Evolutionary conservation across 192 early-diverging fungal species (phyloP).

Genomic region (Coemansia asiatica): DNA sequence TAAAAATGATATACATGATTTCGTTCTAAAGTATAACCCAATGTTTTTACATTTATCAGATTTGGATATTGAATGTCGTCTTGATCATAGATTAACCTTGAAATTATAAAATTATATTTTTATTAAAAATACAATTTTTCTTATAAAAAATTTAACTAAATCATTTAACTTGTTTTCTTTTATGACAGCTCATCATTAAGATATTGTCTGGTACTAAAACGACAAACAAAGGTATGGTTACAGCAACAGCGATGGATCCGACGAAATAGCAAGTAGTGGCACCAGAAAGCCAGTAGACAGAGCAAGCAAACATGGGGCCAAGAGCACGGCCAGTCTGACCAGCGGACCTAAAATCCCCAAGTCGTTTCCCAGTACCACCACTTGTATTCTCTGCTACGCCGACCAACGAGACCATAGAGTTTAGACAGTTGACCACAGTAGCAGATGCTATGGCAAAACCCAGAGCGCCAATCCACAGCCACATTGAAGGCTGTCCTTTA

Average conservation of each 20-base stretch:
- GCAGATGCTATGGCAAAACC: conserved; percentile 89
- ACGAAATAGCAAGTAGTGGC: conserved; percentile 61
- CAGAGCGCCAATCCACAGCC: conserved; percentile 73
- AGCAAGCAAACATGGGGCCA: conserved; percentile 86
- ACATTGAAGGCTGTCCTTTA: conserved; percentile 19
- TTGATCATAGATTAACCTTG: too few relatives aligned
- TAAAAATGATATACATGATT: too few relatives aligned
- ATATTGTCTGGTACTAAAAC: conserved; percentile 10
- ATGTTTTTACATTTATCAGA: too few relatives aligned
- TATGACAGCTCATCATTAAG: too few relatives aligned
- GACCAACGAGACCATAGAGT: conserved; percentile 57
- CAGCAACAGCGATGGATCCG: conserved; percentile 58
- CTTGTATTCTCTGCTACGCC: conserved; percentile 9
- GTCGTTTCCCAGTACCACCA: conserved; percentile 62
- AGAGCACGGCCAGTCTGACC: conserved; percentile 90
- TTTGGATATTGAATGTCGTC: too few relatives aligned
- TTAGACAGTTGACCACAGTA: conserved; percentile 92
- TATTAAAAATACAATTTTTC: too few relatives aligned
- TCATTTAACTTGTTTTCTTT: neutral
- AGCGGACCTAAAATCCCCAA: conserved; percentile 82
- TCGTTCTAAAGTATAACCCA: too few relatives aligned
- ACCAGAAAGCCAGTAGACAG: conserved; percentile 81
- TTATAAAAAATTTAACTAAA: too few relatives aligned
- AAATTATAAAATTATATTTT: too few relatives aligned
- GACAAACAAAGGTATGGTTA: conserved; percentile 38